Evolutionary conservation across 148 eudicot genomes (phyloP).

Genomic region (Fagopyrum esculentum): DNA sequence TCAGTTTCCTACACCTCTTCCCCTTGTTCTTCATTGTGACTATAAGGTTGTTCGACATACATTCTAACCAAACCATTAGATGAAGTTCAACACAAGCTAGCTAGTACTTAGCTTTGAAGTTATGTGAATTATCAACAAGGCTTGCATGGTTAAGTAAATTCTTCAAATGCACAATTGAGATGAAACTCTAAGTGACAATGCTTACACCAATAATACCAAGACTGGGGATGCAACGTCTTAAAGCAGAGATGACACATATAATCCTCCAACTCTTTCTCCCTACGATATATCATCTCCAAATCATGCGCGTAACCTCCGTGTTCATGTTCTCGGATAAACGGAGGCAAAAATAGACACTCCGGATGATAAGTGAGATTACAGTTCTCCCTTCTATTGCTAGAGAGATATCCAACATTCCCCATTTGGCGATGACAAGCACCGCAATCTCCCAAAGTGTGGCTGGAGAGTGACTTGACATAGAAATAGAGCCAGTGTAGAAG

Average conservation of each 20-base stretch:
- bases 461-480: too few species aligned
- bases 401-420: too few species aligned
- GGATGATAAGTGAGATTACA: background rate
- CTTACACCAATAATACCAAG: background rate
- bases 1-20: too few species aligned
- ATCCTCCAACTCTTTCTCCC: conserved; percentile 1
- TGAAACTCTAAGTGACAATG: background rate
- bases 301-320: conserved; percentile 4
- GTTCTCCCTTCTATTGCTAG: too few species aligned
- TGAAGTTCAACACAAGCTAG: too few species aligned
- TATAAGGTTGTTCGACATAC: too few species aligned
- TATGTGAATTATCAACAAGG: too few species aligned
- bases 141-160: background rate
- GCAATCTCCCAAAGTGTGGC: too few species aligned
- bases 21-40: too few species aligned
- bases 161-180: background rate
- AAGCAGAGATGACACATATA: background rate
- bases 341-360: background rate
- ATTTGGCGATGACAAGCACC: too few species aligned
- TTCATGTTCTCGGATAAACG: background rate
- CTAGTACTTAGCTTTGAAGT: too few species aligned
- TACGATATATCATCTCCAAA: background rate
- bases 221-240: background rate
- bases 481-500: background rate
- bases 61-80: too few species aligned